phyloP scores from a whole-genome alignment of 1,284 basidiomycete species.

The Chalciporus sp. region DNA sequence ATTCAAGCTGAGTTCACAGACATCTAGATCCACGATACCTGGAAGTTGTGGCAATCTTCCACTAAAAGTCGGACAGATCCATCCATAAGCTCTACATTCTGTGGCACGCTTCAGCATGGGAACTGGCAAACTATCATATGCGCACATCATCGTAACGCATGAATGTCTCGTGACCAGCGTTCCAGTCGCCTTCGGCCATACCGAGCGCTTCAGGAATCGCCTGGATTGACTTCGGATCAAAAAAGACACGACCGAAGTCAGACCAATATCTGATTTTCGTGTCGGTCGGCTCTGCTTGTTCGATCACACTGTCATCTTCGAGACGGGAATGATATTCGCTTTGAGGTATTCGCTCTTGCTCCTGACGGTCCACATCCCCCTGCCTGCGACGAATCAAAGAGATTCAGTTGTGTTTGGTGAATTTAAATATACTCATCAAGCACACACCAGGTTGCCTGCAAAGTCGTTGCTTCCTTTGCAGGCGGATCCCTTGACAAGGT shows the following conservation, averaged over 20 bases:
- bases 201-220: slow-evolving; percentile 59
- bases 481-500: slow-evolving; percentile 44
- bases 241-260: slow-evolving; percentile 72
- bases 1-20: slow-evolving; percentile 3
- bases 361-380: slow-evolving; percentile 50
- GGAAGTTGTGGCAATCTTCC: slow-evolving; percentile 74
- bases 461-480: slow-evolving; percentile 19
- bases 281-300: slow-evolving; percentile 20
- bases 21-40: slow-evolving; percentile 48
- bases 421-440: not conserved
- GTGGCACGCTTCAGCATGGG: slow-evolving; percentile 10
- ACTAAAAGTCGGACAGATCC: slow-evolving; percentile 62
- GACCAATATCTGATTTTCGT: slow-evolving; percentile 71
- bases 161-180: slow-evolving; percentile 52
- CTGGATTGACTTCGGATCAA: slow-evolving; percentile 65
- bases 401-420: not conserved
- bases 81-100: slow-evolving; percentile 67
- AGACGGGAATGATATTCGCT: slow-evolving; percentile 58
- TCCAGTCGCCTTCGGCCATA: slow-evolving; percentile 57
- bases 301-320: slow-evolving; percentile 38
- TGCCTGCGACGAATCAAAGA: slow-evolving; percentile 43
- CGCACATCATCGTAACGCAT: slow-evolving; percentile 55
- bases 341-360: slow-evolving; percentile 52
- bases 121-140: not conserved
- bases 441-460: slow-evolving; percentile 38